Percentiles rank a stretch among this genome's conserved stretches.
These are phyloP conservation scores for Phytopythium boreale DNA, from an alignment of 352 stramenopile species.

Conservation along the genomic window DNA sequence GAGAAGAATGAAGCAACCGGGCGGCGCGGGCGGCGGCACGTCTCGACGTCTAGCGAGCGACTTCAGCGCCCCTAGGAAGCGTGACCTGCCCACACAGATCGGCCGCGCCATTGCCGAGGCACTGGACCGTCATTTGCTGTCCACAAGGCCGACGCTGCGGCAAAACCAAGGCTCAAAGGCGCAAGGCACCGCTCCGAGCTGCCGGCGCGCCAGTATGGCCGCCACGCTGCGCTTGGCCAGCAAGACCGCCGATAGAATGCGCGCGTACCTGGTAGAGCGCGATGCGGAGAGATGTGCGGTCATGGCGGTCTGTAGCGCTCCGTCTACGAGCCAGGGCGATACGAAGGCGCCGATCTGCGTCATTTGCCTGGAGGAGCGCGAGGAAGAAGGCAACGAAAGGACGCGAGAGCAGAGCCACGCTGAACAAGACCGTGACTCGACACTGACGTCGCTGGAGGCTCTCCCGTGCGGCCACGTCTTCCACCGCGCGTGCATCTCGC, in stretches of 20 bases:
- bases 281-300: neutral
- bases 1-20: neutral
- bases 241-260: conserved; percentile 26
- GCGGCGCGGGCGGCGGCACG: neutral
- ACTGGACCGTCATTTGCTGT: neutral
- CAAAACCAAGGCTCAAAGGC: neutral
- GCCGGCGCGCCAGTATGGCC: conserved; percentile 13
- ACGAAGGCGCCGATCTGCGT: conserved; percentile 18
- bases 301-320: neutral
- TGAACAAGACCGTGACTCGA: neutral
- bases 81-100: neutral
- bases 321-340: neutral
- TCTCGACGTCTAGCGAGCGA: neutral
- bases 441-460: conserved; percentile 8
- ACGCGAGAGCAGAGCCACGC: neutral
- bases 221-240: conserved; percentile 25
- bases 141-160: neutral
- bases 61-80: neutral
- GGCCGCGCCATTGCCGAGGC: neutral
- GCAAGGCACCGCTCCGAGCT: neutral
- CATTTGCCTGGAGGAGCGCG: conserved; percentile 28
- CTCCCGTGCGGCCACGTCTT: conserved; percentile 43
- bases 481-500: conserved; percentile 27
- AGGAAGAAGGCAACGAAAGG: neutral
- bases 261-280: conserved; percentile 14